These are phyloP conservation scores for Coleophoma cylindrospora DNA, from an alignment of 2,329 filamentous ascomycete species.

Conservation along the genomic window DNA sequence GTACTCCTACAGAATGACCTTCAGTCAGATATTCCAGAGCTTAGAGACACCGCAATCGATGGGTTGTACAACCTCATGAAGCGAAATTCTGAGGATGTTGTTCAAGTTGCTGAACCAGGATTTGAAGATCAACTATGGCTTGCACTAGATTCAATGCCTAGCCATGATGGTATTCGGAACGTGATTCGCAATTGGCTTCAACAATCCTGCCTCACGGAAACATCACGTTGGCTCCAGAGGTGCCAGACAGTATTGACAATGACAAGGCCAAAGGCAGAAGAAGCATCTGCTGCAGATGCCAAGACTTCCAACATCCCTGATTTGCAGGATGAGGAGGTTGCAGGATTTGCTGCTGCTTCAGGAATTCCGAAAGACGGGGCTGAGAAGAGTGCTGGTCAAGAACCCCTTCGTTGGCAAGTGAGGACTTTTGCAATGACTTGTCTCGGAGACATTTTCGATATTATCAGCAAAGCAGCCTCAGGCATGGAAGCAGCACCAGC, in stretches of 20 bases:
- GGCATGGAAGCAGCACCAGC: conserved; percentile 75
- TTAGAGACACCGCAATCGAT: conserved; percentile 78
- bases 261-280: conserved; percentile 64
- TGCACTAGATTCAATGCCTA: conserved; percentile 71
- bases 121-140: conserved; percentile 93
- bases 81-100: conserved; percentile 77
- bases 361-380: conserved; percentile 55
- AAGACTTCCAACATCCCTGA: conserved; percentile 60
- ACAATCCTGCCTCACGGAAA: conserved; percentile 78
- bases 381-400: conserved; percentile 59
- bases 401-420: conserved; percentile 92
- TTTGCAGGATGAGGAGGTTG: conserved; percentile 91
- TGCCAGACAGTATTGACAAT: conserved; percentile 88
- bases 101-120: conserved; percentile 67
- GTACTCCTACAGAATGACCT: conserved; percentile 75
- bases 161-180: conserved; percentile 75
- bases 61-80: conserved; percentile 96
- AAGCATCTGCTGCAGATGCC: conserved; percentile 37
- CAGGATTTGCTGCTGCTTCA: conserved; percentile 78
- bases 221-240: conserved; percentile 78
- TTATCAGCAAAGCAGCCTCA: conserved; percentile 74
- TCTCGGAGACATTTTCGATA: conserved; percentile 73
- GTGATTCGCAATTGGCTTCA: conserved; percentile 91
- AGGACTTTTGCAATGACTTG: conserved; percentile 90
- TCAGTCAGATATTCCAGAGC: conserved; percentile 59